phyloP scores from a whole-genome alignment of 805 yeast genomes.

The Schwanniomyces vanrijiae region DNA sequence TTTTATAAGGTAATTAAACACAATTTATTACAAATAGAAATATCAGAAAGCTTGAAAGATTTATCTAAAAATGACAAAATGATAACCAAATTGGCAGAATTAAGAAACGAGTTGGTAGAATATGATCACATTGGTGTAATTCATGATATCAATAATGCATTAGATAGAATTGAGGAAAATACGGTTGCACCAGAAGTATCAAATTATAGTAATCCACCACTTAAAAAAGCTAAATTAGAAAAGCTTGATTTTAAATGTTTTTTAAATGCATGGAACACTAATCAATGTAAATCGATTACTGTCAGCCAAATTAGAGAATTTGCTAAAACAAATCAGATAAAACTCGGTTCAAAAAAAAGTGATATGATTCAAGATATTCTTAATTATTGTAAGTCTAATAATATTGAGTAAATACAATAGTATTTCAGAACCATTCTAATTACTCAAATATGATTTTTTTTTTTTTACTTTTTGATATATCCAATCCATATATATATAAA shows the following conservation, averaged over 20 bases:
- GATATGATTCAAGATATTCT: conserved; percentile 44
- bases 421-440: too few species aligned
- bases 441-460: too few species aligned
- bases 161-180: conserved; percentile 12
- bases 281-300: conserved; percentile 34
- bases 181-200: conserved; percentile 4
- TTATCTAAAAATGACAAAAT: conserved; percentile 21
- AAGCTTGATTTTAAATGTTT: conserved; percentile 34
- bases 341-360: conserved; percentile 37
- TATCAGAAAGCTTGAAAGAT: conserved; percentile 12
- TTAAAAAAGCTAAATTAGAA: background rate
- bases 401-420: background rate
- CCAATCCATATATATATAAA: too few species aligned
- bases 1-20: conserved; percentile 66
- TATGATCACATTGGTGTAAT: conserved; percentile 7
- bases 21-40: conserved; percentile 53
- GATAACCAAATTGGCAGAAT: conserved; percentile 12
- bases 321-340: conserved; percentile 29
- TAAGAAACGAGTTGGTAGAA: conserved; percentile 5
- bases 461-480: too few species aligned
- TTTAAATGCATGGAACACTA: conserved; percentile 41
- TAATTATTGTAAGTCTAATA: conserved; percentile 18
- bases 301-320: conserved; percentile 44
- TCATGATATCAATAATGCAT: conserved; percentile 7
- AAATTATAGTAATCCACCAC: background rate